phyloP scores from a whole-genome alignment of 1,284 basidiomycete genomes.

The Kwoniella shivajii region DNA sequence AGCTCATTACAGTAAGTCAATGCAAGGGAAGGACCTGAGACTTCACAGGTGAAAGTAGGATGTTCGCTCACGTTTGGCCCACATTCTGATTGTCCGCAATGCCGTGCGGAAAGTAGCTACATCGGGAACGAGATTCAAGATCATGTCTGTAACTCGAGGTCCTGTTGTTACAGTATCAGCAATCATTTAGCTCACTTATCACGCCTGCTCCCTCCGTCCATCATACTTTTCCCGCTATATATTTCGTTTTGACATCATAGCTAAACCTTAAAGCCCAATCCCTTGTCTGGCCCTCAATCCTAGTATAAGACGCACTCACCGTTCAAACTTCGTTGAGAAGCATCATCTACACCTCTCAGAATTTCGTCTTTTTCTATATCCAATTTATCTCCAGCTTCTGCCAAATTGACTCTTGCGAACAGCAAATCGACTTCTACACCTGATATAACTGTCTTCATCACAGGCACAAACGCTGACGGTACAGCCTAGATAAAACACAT shows the following conservation, averaged over 20 bases:
- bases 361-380: constrained; percentile 88
- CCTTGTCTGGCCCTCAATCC: no score
- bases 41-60: neutral
- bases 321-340: constrained; percentile 91
- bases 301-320: no score
- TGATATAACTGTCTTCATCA: constrained; percentile 88
- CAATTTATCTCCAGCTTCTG: constrained; percentile 79
- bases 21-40: neutral
- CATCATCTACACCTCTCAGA: constrained; percentile 88
- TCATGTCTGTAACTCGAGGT: constrained; percentile 94
- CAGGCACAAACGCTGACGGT: constrained; percentile 92
- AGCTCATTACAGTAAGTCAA: neutral
- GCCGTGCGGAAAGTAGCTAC: constrained; percentile 93
- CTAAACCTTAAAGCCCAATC: no score
- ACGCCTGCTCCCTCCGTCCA: no score
- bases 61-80: constrained; percentile 79
- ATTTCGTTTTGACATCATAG: no score
- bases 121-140: constrained; percentile 91
- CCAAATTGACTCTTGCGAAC: constrained; percentile 66
- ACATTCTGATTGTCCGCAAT: constrained; percentile 93
- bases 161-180: no score
- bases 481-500: constrained; percentile 71
- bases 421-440: constrained; percentile 94
- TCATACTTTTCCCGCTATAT: no score
- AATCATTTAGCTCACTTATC: no score